Evolutionary conservation across 192 early-diverging fungal species (phyloP).

Genomic region (Ambispora gerdemannii): DNA sequence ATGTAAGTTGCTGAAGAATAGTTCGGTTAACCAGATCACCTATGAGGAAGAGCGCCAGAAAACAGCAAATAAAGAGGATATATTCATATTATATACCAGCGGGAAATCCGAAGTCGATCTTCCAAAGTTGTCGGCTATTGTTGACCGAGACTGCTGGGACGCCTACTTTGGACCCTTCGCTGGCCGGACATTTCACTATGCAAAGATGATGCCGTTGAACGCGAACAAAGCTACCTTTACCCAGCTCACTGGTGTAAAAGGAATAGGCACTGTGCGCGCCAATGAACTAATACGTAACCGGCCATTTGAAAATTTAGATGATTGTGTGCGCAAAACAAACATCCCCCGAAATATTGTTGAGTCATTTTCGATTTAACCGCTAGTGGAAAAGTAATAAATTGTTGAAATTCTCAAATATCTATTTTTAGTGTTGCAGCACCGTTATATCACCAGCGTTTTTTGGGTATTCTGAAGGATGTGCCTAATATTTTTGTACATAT

Average conservation of each 20-base stretch:
- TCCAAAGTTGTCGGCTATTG: constrained; percentile 34
- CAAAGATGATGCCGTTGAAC: constrained; percentile 23
- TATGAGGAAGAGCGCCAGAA: constrained; percentile 28
- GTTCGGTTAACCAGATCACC: constrained; percentile 9
- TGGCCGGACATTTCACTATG: constrained; percentile 30
- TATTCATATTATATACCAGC: constrained; percentile 36
- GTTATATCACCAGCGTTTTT: too few relatives aligned
- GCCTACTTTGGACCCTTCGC: constrained; percentile 36
- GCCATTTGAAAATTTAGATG: constrained; percentile 7
- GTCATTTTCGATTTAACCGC: constrained; percentile 4
- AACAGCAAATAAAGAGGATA: constrained; percentile 29
- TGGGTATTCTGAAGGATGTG: too few relatives aligned
- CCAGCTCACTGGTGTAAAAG: constrained; percentile 12
- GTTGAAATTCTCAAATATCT: too few relatives aligned
- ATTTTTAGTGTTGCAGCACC: too few relatives aligned
- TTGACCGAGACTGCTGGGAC: constrained; percentile 33
- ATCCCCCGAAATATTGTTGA: neutral
- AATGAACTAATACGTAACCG: neutral
- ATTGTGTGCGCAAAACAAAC: neutral
- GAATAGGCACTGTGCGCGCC: constrained; percentile 7
- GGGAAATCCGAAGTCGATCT: constrained; percentile 24
- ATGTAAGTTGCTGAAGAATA: constrained; percentile 29
- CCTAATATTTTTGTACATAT: too few relatives aligned
- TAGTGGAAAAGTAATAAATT: too few relatives aligned
- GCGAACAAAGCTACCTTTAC: constrained; percentile 22